Evolutionary conservation across 345 rosid genomes (phyloP).

Genomic region (Pistacia integerrima): DNA sequence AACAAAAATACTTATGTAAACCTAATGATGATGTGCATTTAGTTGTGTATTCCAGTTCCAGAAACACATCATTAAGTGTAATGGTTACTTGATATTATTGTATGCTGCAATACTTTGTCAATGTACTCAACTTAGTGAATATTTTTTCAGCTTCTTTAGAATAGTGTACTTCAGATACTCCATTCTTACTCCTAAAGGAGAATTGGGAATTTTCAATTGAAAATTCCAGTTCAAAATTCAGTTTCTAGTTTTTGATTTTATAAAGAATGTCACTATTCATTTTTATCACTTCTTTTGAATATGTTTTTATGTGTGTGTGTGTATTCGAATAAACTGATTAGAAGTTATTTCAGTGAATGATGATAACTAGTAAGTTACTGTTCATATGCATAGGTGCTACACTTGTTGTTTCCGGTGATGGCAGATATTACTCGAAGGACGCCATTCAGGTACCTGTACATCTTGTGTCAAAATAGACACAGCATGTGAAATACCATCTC

Average conservation of each 20-base stretch:
- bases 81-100: neutral
- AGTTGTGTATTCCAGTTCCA: neutral
- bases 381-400: constrained; percentile 69
- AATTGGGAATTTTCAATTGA: neutral
- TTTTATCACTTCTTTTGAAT: constrained; percentile 13
- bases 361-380: neutral
- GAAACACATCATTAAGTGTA: neutral
- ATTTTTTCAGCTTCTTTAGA: neutral
- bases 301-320: too few species aligned
- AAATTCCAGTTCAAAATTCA: neutral
- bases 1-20: neutral
- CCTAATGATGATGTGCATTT: neutral
- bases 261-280: neutral
- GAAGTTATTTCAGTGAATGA: neutral
- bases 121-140: neutral
- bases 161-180: neutral
- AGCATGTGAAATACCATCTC: neutral
- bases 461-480: neutral
- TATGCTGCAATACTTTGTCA: neutral
- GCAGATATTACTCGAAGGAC: constrained; percentile 91
- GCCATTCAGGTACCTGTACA: constrained; percentile 76
- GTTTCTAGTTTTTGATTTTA: neutral
- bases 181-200: neutral
- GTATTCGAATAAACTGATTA: neutral
- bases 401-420: constrained; percentile 99